phyloP scores from a whole-genome alignment of 2,329 filamentous ascomycete genomes.

The Dichotomopilus funicola region DNA sequence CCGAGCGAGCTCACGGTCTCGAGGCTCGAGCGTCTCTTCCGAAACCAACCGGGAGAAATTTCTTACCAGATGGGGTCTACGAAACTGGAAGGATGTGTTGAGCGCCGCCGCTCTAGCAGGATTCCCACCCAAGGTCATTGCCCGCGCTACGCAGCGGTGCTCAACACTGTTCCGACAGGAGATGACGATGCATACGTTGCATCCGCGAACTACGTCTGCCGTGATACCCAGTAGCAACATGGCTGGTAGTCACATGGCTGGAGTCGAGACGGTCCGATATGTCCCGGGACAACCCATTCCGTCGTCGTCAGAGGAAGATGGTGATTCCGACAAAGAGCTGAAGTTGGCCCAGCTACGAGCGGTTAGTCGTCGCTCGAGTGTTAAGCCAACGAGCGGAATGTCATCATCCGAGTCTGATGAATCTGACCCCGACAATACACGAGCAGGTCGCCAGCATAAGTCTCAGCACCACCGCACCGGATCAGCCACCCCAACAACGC shows the following conservation, averaged over 20 bases:
- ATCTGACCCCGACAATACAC: not conserved
- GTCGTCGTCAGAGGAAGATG: conserved; percentile 10
- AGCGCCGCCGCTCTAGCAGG: conserved; percentile 70
- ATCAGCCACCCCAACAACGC: conserved; percentile 11
- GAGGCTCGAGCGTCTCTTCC: conserved; percentile 10
- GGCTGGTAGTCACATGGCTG: not conserved
- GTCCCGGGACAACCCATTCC: conserved; percentile 16
- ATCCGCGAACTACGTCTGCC: not conserved
- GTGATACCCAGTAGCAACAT: too few relatives aligned
- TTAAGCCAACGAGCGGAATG: not conserved
- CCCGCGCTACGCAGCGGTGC: conserved; percentile 67
- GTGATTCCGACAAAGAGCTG: conserved; percentile 9
- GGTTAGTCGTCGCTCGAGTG: conserved; percentile 17
- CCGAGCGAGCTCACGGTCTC: conserved; percentile 14
- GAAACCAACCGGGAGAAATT: conserved; percentile 9
- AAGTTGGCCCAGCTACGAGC: conserved; percentile 7
- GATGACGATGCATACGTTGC: conserved; percentile 57
- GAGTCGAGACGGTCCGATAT: conserved; percentile 23
- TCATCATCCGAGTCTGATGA: too few relatives aligned
- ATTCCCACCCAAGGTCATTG: conserved; percentile 58
- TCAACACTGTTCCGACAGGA: conserved; percentile 66
- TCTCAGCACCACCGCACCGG: conserved; percentile 7
- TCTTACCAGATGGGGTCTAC: conserved; percentile 36
- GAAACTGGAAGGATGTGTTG: conserved; percentile 82
- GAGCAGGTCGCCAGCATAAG: not conserved